A percentile compares a stretch with the other conserved stretches of the same genome.
Evolutionary conservation across 805 yeast species (phyloP).

Genomic region (Saccharomycopsis babjevae): DNA sequence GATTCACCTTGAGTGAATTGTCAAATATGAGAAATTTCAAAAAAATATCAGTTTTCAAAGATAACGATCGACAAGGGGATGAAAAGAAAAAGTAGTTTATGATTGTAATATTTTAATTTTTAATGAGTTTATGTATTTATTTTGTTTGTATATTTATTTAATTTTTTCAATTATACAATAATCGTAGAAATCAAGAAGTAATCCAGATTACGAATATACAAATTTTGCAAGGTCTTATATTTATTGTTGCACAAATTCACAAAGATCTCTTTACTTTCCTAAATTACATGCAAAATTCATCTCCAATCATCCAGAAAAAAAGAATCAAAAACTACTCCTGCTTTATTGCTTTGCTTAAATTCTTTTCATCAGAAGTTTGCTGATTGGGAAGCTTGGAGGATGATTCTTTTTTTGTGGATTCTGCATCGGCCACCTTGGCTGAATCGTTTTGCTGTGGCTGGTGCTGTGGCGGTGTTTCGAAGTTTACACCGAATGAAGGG

Average conservation of each 20-base stretch:
- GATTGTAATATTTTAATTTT: neutral
- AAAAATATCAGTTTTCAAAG: slow-evolving; percentile 16
- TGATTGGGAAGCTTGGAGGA: neutral
- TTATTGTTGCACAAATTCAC: no score
- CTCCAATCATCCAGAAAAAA: no score
- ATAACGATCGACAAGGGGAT: slow-evolving; percentile 4
- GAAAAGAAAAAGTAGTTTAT: neutral
- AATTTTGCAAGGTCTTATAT: no score
- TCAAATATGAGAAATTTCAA: slow-evolving; percentile 12
- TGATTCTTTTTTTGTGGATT: neutral
- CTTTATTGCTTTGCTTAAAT: no score
- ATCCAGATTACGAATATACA: no score
- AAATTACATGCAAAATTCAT: no score
- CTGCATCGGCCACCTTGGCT: neutral
- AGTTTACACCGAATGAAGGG: neutral
- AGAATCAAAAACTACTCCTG: no score
- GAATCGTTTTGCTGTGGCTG: neutral
- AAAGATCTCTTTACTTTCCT: no score
- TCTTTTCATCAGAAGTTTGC: neutral
- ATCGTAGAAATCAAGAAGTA: no score
- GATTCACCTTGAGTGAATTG: slow-evolving; percentile 17
- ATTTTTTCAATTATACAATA: neutral
- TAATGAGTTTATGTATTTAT: neutral
- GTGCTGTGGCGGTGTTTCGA: neutral
- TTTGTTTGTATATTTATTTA: neutral